Percentiles rank a stretch among this genome's conserved stretches.
Conservation (phyloP, 2,329 filamentous ascomycete species). For the Fusarium coffeatum region DNA sequence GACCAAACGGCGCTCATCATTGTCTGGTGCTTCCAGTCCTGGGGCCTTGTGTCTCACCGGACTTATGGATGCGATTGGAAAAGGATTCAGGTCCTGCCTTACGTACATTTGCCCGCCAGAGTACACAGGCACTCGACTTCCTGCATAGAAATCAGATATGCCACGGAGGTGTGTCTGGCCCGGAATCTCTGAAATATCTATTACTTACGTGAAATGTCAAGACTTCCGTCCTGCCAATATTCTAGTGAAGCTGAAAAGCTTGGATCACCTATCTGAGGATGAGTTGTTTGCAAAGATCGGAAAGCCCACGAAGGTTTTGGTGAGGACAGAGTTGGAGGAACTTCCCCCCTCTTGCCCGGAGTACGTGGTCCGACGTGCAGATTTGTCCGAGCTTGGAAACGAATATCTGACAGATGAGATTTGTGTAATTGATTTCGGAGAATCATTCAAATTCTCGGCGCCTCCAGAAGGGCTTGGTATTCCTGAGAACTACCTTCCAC, state of each 20-base stretch:
- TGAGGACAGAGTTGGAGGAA: constrained; percentile 6
- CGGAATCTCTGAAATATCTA: accelerated
- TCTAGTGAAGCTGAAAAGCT: constrained; percentile 32
- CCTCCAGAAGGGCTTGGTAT: constrained; percentile 43
- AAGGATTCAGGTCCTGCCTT: constrained; percentile 10
- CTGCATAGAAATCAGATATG: constrained; percentile 47
- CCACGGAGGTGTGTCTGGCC: constrained; percentile 42
- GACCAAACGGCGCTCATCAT: constrained; percentile 45
- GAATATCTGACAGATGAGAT: constrained; percentile 33
- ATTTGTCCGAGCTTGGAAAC: not conserved
- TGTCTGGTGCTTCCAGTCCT: constrained; percentile 46
- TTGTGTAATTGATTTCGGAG: constrained; percentile 43
- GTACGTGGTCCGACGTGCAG: constrained; percentile 41
- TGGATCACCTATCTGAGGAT: constrained; percentile 42
- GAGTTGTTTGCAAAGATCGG: constrained; percentile 37
- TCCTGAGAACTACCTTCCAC: constrained; percentile 46
- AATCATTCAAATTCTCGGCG: constrained; percentile 31
- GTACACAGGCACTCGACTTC: constrained; percentile 27
- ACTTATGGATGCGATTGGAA: constrained; percentile 11
- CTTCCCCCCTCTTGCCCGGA: constrained; percentile 32
- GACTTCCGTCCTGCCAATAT: constrained; percentile 49
- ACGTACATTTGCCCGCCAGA: constrained; percentile 38
- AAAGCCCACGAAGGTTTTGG: constrained; percentile 1
- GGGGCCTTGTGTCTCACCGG: constrained; percentile 43
- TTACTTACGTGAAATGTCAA: not conserved